phyloP scores from a whole-genome alignment of 2,329 filamentous ascomycete species.

The Clonostachys sp. region DNA sequence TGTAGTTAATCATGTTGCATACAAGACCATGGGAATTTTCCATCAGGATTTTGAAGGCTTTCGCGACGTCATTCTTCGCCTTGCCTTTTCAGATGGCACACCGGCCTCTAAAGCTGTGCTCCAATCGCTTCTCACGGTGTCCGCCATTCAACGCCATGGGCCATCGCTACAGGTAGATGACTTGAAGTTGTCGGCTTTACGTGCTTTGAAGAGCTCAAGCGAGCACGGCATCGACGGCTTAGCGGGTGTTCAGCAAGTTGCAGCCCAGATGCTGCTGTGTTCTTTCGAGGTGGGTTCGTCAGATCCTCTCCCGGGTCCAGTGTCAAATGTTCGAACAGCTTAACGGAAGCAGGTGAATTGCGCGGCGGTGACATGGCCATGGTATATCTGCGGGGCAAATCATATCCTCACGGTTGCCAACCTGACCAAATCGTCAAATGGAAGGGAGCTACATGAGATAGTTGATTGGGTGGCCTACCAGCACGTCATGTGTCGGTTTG shows the following conservation, averaged over 20 bases:
- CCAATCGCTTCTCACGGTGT: slow-evolving; percentile 2
- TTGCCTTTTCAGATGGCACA: slow-evolving; percentile 1
- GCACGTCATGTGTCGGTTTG: neutral
- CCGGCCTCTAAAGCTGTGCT: neutral
- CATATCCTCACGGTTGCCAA: neutral
- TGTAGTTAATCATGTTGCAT: too few relatives aligned
- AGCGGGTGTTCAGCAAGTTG: slow-evolving; percentile 1
- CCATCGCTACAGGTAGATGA: neutral
- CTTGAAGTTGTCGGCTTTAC: slow-evolving; percentile 1
- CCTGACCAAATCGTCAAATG: neutral
- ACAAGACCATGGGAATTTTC: too few relatives aligned
- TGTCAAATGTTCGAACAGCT: neutral
- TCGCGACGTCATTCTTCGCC: neutral
- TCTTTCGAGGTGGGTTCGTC: slow-evolving; percentile 1
- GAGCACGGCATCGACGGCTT: neutral
- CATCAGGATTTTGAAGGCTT: neutral
- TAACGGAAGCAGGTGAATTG: neutral
- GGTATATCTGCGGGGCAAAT: neutral
- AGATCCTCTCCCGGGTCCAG: neutral
- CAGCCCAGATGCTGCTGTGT: slow-evolving; percentile 1
- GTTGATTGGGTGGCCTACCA: slow-evolving; percentile 1
- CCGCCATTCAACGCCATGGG: slow-evolving; percentile 1
- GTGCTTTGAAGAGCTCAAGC: slow-evolving; percentile 1
- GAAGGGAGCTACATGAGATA: neutral
- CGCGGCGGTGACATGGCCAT: neutral